A percentile compares a stretch with the other conserved stretches of the same genome.
phyloP scores from a whole-genome alignment of 192 early-diverging fungal species.

The Coemansia umbellata region DNA sequence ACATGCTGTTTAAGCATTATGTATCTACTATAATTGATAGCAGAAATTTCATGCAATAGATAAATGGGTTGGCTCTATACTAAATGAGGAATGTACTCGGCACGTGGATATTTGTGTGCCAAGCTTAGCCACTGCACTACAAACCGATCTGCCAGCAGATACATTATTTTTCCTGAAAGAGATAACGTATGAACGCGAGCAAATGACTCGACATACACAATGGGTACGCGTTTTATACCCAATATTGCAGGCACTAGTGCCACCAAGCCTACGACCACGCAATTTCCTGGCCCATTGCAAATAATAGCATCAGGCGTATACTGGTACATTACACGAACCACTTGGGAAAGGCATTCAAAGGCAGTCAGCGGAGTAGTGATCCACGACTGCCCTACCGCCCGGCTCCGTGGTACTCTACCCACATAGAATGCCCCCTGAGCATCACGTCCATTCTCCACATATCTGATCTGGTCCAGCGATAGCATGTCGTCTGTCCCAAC shows the following conservation, averaged over 20 bases:
- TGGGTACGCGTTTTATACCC: conserved; percentile 52
- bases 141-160: conserved; percentile 76
- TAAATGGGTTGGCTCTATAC: conserved; percentile 56
- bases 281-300: conserved; percentile 90
- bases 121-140: conserved; percentile 88
- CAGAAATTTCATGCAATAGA: too few species aligned
- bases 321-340: conserved; percentile 32
- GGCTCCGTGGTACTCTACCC: conserved; percentile 63
- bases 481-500: conserved; percentile 64
- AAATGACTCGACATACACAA: conserved; percentile 90
- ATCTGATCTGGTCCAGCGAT: conserved; percentile 54
- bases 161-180: conserved; percentile 79
- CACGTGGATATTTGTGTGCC: conserved; percentile 51
- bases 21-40: too few species aligned
- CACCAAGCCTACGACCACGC: conserved; percentile 65
- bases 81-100: conserved; percentile 61
- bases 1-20: too few species aligned
- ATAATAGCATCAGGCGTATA: conserved; percentile 62
- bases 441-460: conserved; percentile 41
- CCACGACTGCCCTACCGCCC: conserved; percentile 71
- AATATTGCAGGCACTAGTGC: conserved; percentile 60
- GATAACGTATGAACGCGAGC: conserved; percentile 84
- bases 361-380: conserved; percentile 56
- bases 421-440: conserved; percentile 29
- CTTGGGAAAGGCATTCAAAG: conserved; percentile 12